Base-by-base conservation (phyloP, 2,329 filamentous ascomycete species). In the Torrubiella hemipterigena region DNA sequence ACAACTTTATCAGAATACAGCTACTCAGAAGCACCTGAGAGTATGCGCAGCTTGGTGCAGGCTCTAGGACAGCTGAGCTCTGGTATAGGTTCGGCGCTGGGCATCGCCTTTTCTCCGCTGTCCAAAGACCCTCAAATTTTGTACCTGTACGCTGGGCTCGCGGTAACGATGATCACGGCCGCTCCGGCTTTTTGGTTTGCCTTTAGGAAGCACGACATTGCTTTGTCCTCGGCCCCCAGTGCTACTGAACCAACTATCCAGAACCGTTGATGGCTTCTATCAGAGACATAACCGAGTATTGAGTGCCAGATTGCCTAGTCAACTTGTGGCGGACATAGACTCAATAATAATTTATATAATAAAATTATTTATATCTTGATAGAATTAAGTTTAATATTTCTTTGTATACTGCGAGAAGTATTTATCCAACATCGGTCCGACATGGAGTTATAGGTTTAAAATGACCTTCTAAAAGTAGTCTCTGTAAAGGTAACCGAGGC, bases 1-100 rank as follows among this genome's bases (percentile, higher is more conserved):
- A 52, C 56, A 11, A 61, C 61, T 0, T 52, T 48, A 2, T 51
- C 52, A 22, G 61, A 65, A 37, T 63, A 58, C 31, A 52, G 56
- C 0, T 64, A 64, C 39, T 50, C 47, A 23, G 44, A 61, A 18
- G 55, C 61, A 0, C 61, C 61, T 0, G 50, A 51, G 19, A 47
- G 51, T 10, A 63, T 63, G 56, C 41, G 39, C 31, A 46, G 43
- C 5, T 23, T 54, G 6, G 45, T 54, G 2, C 50, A 53, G 31
- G 48, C 50, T 13, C 31, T 49, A 27, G 33, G 30, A 5, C 43
- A 44, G 33, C 32, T 45, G 14, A 46, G 31, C 6, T 38, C 42
- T 0, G 38, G 44, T 12, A 17, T 44, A 15, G 41, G 33, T 4
- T 30, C 33, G 10, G 17, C 38, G 9, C 18, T 44, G 24, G 40